Evolutionary conservation across 1,284 basidiomycete species (phyloP).

Genomic region (Ustilago curta): DNA sequence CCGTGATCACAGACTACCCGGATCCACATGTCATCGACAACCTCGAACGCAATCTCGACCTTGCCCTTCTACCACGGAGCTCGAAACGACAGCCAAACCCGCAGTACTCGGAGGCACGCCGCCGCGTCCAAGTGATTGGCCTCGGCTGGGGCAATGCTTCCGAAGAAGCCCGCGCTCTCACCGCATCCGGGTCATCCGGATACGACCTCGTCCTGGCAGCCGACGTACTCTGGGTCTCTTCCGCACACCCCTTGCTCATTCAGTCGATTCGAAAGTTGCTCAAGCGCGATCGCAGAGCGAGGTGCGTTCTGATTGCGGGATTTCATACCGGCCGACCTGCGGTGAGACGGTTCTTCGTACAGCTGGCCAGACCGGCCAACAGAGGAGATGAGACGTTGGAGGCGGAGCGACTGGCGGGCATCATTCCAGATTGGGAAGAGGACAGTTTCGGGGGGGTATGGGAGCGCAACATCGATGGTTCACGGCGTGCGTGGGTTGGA

Average conservation of each 20-base stretch:
- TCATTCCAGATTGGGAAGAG: conserved; percentile 52
- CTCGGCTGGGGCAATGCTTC: conserved; percentile 43
- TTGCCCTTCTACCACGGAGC: conserved; percentile 15
- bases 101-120: conserved; percentile 18
- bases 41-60: conserved; percentile 28
- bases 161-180: conserved; percentile 16
- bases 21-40: conserved; percentile 49
- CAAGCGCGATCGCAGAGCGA: conserved; percentile 26
- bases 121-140: conserved; percentile 23
- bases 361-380: conserved; percentile 22
- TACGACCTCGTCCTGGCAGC: conserved; percentile 60
- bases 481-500: conserved; percentile 30
- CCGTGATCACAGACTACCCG: conserved; percentile 55
- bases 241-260: conserved; percentile 56
- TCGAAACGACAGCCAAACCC: conserved; percentile 5
- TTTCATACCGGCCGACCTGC: conserved; percentile 66
- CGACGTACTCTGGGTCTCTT: conserved; percentile 66
- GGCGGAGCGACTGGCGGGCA: conserved; percentile 15
- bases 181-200: conserved; percentile 1
- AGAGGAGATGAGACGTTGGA: conserved; percentile 10
- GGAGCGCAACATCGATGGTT: conserved; percentile 52
- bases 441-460: conserved; percentile 46
- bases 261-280: conserved; percentile 56
- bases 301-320: conserved; percentile 58
- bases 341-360: conserved; percentile 54